Conservation (phyloP, 345 rosid species). For the Populus deltoides region DNA sequence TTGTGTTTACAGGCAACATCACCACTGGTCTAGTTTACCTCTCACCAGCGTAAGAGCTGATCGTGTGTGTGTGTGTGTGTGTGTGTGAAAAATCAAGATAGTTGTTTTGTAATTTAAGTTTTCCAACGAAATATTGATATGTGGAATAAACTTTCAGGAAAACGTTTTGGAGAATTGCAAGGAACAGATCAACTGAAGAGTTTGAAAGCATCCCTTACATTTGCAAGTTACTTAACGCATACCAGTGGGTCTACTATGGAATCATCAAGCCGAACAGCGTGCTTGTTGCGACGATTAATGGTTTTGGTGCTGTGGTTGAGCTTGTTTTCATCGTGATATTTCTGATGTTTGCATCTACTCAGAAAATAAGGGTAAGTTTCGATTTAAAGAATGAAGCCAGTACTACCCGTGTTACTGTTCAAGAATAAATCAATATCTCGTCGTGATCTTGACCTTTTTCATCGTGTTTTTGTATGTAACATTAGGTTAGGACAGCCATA, state of each 20-base stretch:
- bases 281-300: conserved; percentile 76
- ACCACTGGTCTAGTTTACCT: conserved; percentile 69
- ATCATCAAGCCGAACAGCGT: conserved; percentile 59
- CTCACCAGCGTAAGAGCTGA: conserved; percentile 55
- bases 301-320: conserved; percentile 61
- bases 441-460: neutral
- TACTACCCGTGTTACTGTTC: too few relatives aligned
- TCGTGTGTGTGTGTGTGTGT: too few relatives aligned
- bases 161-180: conserved; percentile 67
- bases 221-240: conserved; percentile 57
- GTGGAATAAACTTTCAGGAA: conserved; percentile 27
- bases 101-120: neutral
- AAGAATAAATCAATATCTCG: too few relatives aligned
- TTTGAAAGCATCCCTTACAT: conserved; percentile 69
- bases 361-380: conserved; percentile 39
- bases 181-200: conserved; percentile 67
- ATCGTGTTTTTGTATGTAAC: neutral
- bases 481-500: conserved; percentile 40
- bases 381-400: too few relatives aligned
- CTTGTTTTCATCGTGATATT: conserved; percentile 49
- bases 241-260: conserved; percentile 74
- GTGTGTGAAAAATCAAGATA: neutral
- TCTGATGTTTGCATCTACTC: conserved; percentile 52
- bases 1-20: conserved; percentile 56
- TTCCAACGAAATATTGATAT: neutral